Evolutionary conservation across 306 rosid genomes (phyloP).

Genomic region (Dicorynia guianensis): DNA sequence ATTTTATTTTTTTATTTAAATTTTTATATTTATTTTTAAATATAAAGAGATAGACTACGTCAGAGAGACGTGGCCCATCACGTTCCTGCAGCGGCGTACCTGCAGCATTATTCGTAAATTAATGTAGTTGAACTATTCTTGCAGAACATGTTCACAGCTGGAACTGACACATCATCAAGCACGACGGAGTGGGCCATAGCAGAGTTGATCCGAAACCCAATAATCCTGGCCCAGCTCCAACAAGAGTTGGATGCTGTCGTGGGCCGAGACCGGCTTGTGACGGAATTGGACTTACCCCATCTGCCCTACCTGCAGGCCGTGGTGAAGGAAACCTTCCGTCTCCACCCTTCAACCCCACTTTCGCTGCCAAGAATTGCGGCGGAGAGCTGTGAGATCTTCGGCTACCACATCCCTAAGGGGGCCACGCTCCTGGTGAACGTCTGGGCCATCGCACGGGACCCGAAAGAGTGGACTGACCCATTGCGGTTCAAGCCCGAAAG

Average conservation of each 20-base stretch:
- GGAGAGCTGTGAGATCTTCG: slow-evolving; percentile 59
- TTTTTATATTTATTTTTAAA: too few species aligned
- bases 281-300: slow-evolving; percentile 57
- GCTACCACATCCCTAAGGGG: slow-evolving; percentile 74
- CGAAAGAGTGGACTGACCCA: slow-evolving; percentile 60
- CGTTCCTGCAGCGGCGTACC: too few species aligned
- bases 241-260: slow-evolving; percentile 65
- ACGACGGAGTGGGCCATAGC: slow-evolving; percentile 84
- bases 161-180: slow-evolving; percentile 90
- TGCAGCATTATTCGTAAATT: too few species aligned
- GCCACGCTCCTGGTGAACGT: slow-evolving; percentile 77
- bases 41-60: too few species aligned
- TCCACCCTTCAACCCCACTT: slow-evolving; percentile 93
- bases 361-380: slow-evolving; percentile 69
- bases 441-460: slow-evolving; percentile 86
- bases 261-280: slow-evolving; percentile 61
- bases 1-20: too few species aligned
- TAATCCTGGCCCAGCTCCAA: slow-evolving; percentile 52
- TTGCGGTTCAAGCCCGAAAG: slow-evolving; percentile 74
- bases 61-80: too few species aligned
- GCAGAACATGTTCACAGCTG: slow-evolving; percentile 74
- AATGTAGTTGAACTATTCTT: too few species aligned
- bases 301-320: slow-evolving; percentile 77
- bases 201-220: slow-evolving; percentile 64
- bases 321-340: slow-evolving; percentile 81